Percentiles rank a stretch among this genome's conserved stretches.
phyloP scores from a whole-genome alignment of 202 grass and related monocot species.

The Bolboschoenoplectus hybrid region DNA sequence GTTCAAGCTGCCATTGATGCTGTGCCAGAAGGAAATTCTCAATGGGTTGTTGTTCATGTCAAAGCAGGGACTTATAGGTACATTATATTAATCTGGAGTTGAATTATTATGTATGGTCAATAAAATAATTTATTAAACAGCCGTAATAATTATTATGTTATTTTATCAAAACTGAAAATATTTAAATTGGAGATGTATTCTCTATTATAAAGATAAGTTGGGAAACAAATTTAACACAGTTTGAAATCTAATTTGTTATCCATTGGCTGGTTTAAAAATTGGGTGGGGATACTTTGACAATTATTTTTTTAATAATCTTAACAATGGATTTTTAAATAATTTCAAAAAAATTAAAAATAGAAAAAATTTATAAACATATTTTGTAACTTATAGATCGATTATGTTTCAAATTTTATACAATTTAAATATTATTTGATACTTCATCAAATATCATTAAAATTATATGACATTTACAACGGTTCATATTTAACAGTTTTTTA shows the following conservation, averaged over 20 bases:
- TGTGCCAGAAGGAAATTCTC: conserved; percentile 59
- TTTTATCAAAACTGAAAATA: background rate
- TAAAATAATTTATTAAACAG: background rate
- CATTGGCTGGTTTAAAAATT: background rate
- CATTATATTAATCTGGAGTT: background rate
- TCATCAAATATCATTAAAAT: too few species aligned
- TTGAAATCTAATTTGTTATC: background rate
- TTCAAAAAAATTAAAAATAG: too few species aligned
- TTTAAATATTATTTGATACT: too few species aligned
- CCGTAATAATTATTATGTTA: background rate
- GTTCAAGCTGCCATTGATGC: conserved; percentile 70
- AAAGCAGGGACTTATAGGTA: conserved; percentile 57
- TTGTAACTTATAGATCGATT: too few species aligned
- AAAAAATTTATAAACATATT: too few species aligned
- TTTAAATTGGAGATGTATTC: background rate
- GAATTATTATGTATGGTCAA: background rate
- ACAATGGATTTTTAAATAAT: too few species aligned
- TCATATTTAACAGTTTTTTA: too few species aligned
- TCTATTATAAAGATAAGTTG: too few species aligned
- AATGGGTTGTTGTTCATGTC: conserved; percentile 75
- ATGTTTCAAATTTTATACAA: too few species aligned
- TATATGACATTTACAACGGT: too few species aligned
- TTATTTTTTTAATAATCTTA: too few species aligned
- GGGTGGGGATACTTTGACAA: too few species aligned
- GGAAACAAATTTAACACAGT: background rate